Percentiles rank a stretch among this genome's conserved stretches.
Evolutionary conservation across 345 rosid species (phyloP).

Genomic region (Salix koriyanagi): DNA sequence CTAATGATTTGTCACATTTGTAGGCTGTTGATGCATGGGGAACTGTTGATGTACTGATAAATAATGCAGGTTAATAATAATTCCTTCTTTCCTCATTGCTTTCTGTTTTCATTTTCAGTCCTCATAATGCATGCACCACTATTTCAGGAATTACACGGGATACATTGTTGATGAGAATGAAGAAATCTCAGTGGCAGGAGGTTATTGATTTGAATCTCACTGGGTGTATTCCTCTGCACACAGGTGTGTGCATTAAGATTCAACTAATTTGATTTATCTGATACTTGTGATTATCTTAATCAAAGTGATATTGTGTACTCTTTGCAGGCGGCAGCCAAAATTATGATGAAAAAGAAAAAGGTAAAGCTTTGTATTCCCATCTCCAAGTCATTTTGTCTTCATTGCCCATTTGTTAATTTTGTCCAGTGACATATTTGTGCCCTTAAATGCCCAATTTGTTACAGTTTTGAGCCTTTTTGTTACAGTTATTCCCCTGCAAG

Average conservation of each 20-base stretch:
- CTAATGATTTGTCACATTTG: slow-evolving; percentile 19
- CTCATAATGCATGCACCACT: not conserved
- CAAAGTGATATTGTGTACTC: slow-evolving; percentile 24
- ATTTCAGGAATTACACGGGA: slow-evolving; percentile 82
- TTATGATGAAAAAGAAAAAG: slow-evolving; percentile 94
- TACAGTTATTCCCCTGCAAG: not conserved
- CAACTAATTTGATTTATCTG: slow-evolving; percentile 6
- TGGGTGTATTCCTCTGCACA: slow-evolving; percentile 89
- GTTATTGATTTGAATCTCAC: slow-evolving; percentile 93
- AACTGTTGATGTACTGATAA: slow-evolving; percentile 83
- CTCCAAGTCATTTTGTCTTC: not conserved
- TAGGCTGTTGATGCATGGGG: slow-evolving; percentile 97
- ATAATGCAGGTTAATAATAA: slow-evolving; percentile 78
- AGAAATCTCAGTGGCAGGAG: slow-evolving; percentile 87
- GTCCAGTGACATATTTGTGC: not conserved
- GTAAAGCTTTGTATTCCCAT: slow-evolving; percentile 27
- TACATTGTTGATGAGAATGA: slow-evolving; percentile 89
- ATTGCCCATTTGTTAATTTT: not conserved
- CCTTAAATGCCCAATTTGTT: not conserved
- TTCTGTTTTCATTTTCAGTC: not conserved
- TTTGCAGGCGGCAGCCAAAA: slow-evolving; percentile 88
- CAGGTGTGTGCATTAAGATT: slow-evolving; percentile 51
- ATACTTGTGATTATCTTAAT: slow-evolving; percentile 11
- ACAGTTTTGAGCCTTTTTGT: not conserved
- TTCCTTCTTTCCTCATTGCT: not conserved